Base-by-base conservation (phyloP, 192 early-diverging fungal genomes). In the Backusella macrospora region DNA sequence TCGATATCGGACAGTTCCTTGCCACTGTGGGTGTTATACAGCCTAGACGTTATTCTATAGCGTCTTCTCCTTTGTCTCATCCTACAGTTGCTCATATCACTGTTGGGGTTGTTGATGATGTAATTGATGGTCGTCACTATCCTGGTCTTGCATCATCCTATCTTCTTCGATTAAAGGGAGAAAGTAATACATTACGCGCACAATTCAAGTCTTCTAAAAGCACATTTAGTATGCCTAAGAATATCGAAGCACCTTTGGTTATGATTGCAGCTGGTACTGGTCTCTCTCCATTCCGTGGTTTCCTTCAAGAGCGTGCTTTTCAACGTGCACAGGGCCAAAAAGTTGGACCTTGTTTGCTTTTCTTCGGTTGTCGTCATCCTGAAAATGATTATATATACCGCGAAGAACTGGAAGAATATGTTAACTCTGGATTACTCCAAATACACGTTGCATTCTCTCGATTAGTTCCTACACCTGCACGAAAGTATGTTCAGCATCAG, bases 191-290 rank as follows among this genome's bases (percentile, higher is more conserved):
- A 46, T 13, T 80, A 1, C 73, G 76, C 43, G 80, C 76, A 4
- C 14, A 38, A 3, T 45, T 81, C 45, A 81, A 81, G 42, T 78
- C 76, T 3, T 65, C 73, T 62, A 77, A 77, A 76, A 71, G 68
- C 18, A 62, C 68, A 2, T 97, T 96, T 84, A 77, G 76, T 5
- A 81, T 96, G 75, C 92, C 93, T 13, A 48, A 47, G 2, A 82
- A 88, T 65, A 72, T 80, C 34, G 71, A 74, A 18, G 81, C 73
- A 9, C 93, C 95, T 5, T 84, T 97, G 6, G 86, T 98, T 23
- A 93, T 98, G 93, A 89, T 98, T 62, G 92, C 89, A 1, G 92
- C 96, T 6, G 98, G 96, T 37, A 98, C 98, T 0, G 98, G 98
- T 10, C 82, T 99, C 3, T 89, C 96, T 18, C 96, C 98, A 0